These are phyloP conservation scores for Ilex paraguariensis DNA, from an alignment of 305 asterid species.

Conservation along the genomic window DNA sequence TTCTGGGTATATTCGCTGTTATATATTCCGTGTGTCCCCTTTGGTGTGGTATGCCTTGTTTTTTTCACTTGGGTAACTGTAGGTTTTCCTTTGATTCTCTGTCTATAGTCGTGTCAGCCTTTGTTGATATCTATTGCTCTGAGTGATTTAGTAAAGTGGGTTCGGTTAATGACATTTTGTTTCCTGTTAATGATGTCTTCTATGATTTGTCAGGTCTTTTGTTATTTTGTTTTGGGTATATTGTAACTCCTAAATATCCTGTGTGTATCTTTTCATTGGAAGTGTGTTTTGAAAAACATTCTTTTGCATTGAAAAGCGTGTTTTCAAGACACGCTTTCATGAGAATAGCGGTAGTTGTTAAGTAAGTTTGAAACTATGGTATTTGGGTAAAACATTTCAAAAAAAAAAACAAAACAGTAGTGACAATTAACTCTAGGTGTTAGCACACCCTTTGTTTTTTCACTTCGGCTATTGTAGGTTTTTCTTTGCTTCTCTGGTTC, in stretches of 20 bases:
- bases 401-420: no score
- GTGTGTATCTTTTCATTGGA: constrained; percentile 11
- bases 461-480: constrained; percentile 15
- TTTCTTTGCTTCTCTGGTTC: constrained; percentile 5
- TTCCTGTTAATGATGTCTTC: no score
- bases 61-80: constrained; percentile 19
- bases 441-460: constrained; percentile 10
- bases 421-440: no score
- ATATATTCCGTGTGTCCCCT: constrained; percentile 19
- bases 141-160: not conserved
- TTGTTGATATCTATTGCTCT: not conserved
- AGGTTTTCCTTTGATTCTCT: constrained; percentile 10
- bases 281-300: constrained; percentile 3
- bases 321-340: no score
- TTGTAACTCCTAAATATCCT: constrained; percentile 19
- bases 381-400: no score
- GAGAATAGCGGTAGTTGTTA: no score
- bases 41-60: constrained; percentile 15
- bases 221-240: constrained; percentile 28
- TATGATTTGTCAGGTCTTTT: not conserved
- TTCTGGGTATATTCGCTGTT: constrained; percentile 25
- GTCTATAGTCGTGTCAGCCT: no score
- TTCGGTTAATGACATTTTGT: not conserved
- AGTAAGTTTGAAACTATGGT: no score
- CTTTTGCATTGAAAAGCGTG: no score